phyloP scores from a whole-genome alignment of 2,329 filamentous ascomycete species.

The Hypoxylon sp. region DNA sequence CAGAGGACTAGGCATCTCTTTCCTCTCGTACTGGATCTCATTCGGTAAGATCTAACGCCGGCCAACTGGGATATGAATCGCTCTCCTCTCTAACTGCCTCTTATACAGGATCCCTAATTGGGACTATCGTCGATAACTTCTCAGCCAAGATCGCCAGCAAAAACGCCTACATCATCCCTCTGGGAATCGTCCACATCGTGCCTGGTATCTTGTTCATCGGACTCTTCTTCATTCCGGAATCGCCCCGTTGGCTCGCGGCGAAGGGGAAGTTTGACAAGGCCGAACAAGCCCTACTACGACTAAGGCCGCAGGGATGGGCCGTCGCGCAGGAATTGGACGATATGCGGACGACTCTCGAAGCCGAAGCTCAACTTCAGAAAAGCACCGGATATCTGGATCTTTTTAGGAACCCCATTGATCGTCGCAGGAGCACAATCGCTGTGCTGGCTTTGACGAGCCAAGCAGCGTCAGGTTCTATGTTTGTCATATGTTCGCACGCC shows the following conservation, averaged over 20 bases:
- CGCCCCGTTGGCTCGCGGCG: slow-evolving; percentile 57
- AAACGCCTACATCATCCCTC: slow-evolving; percentile 48
- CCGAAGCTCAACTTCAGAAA: slow-evolving; percentile 51
- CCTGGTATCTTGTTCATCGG: slow-evolving; percentile 54
- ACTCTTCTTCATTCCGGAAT: slow-evolving; percentile 57
- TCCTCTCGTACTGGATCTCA: slow-evolving; percentile 62
- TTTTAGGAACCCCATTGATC: slow-evolving; percentile 64
- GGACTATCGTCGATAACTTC: slow-evolving; percentile 65
- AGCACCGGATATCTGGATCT: slow-evolving; percentile 60
- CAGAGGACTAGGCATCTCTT: slow-evolving; percentile 61
- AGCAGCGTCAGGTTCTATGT: slow-evolving; percentile 68
- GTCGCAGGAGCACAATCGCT: slow-evolving; percentile 62
- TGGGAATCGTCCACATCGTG: slow-evolving; percentile 52
- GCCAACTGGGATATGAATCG: not conserved
- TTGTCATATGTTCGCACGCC: slow-evolving; percentile 60
- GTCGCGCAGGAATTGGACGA: slow-evolving; percentile 54
- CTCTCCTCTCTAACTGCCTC: slow-evolving; percentile 41
- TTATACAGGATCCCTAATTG: slow-evolving; percentile 59
- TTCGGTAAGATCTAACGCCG: slow-evolving; percentile 54
- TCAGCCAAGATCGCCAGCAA: slow-evolving; percentile 43
- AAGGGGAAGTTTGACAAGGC: slow-evolving; percentile 50
- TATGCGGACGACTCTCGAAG: slow-evolving; percentile 55
- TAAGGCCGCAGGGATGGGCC: slow-evolving; percentile 51
- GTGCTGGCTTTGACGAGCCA: slow-evolving; percentile 63
- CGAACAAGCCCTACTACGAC: slow-evolving; percentile 51